Evolutionary conservation across 352 stramenopile genomes (phyloP).

Genomic region (Phytophthora podocarpi): DNA sequence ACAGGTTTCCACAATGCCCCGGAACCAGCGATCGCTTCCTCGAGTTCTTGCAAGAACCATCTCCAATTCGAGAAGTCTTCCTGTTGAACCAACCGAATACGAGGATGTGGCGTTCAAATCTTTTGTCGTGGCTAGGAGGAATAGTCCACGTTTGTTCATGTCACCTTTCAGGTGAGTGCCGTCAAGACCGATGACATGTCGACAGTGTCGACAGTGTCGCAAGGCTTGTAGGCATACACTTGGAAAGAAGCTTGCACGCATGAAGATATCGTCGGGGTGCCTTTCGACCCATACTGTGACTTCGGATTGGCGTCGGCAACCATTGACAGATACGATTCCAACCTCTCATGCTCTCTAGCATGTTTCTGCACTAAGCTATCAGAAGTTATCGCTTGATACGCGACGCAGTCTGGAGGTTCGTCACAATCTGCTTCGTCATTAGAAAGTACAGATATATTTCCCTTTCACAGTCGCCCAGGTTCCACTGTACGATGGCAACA

Average conservation of each 20-base stretch:
- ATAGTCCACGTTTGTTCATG: slow-evolving; percentile 30
- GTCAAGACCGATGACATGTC: slow-evolving; percentile 13
- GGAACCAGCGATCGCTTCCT: slow-evolving; percentile 23
- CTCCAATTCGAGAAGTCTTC: slow-evolving; percentile 38
- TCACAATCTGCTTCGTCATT: too few relatives aligned
- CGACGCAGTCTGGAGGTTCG: too few relatives aligned
- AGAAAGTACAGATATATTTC: too few relatives aligned
- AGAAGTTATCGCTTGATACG: too few relatives aligned
- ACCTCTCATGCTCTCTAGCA: neutral
- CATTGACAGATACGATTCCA: too few relatives aligned
- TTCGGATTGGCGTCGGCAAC: too few relatives aligned
- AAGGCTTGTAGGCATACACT: neutral
- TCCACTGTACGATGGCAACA: too few relatives aligned
- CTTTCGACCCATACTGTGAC: too few relatives aligned
- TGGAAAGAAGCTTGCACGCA: too few relatives aligned
- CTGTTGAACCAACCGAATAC: slow-evolving; percentile 1
- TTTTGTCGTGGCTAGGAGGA: slow-evolving; percentile 25
- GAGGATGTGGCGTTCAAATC: slow-evolving; percentile 32
- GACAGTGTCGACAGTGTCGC: neutral
- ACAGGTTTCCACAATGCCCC: neutral
- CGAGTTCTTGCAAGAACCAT: too few relatives aligned
- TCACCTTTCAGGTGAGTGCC: slow-evolving; percentile 27
- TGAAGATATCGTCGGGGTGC: too few relatives aligned
- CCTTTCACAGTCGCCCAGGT: too few relatives aligned
- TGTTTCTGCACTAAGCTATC: neutral